Base-by-base conservation (phyloP, 2,329 filamentous ascomycete species). In the Simplicillium sp. region DNA sequence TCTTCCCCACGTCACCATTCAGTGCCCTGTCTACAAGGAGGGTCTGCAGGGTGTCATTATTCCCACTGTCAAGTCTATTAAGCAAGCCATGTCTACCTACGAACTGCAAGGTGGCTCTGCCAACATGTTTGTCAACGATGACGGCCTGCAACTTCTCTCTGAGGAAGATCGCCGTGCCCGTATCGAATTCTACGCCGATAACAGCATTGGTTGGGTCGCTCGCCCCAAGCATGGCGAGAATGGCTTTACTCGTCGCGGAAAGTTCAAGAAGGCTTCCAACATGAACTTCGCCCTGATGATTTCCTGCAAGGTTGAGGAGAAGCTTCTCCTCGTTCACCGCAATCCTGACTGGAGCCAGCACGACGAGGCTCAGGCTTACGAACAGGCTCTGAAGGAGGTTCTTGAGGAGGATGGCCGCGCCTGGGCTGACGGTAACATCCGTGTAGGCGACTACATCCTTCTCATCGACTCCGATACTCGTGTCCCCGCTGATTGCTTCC, bases 21-120 rank as follows among this genome's bases (percentile, higher is more conserved):
- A 94, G 55, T 89, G 85, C 58, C 87, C 87, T 4, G 84, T 94
- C 0, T 94, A 92, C 67, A 92, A 90, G 59, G 87, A 94, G 58
- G 85, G 86, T 48, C 70, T 94, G 3, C 65, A 66, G 29, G 77
- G 70, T 46, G 87, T 94, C 59, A 88, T 89, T 52, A 74, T 71
- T 15, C 85, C 85, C 7, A 90, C 85, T 0, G 76, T 89, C 52
- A 79, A 78, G 53, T 88, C 84, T 2, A 73, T 89, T 61, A 87
- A 87, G 63, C 74, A 82, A 51, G 82, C 82, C 46, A 86, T 87
- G 55, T 82, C 80, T 28, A 85, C 80, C 0, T 87, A 87, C 53
- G 83, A 87, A 55, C 68, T 85, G 14, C 82, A 87, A 54, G 83
- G 83, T 47, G 83, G 83, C n/a, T 84, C 81, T 7, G 82, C 81